phyloP scores from a whole-genome alignment of 202 grass and related monocot species.

The Schoenoplectus triqueter region DNA sequence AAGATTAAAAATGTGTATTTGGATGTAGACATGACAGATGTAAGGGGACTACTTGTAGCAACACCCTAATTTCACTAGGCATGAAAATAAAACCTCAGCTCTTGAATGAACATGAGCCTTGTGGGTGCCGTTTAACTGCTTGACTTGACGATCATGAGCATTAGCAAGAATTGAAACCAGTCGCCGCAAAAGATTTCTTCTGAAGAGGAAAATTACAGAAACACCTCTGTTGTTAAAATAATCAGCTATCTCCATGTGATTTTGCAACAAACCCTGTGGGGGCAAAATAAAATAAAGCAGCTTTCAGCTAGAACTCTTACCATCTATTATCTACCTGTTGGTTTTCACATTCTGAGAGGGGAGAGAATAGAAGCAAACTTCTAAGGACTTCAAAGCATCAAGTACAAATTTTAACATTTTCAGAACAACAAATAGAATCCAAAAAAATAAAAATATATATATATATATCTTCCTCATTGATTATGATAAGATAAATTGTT shows the following conservation, averaged over 20 bases:
- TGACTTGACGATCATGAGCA: constrained; percentile 62
- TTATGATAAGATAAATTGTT: neutral
- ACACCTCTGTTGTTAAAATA: constrained; percentile 88
- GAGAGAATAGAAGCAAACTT: no score
- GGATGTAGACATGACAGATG: no score
- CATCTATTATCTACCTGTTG: constrained; percentile 9
- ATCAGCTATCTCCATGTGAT: constrained; percentile 67
- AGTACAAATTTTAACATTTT: no score
- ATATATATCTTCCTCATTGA: neutral
- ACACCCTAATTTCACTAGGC: neutral
- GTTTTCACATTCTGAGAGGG: constrained; percentile 3
- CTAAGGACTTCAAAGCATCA: no score
- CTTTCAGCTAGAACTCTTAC: constrained; percentile 19
- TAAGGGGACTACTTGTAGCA: neutral
- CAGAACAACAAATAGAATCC: no score
- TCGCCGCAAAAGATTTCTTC: constrained; percentile 81
- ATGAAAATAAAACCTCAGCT: constrained; percentile 55
- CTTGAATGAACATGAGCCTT: constrained; percentile 76
- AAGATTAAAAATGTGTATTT: constrained; percentile 31
- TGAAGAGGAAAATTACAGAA: constrained; percentile 80
- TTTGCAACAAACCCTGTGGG: constrained; percentile 77
- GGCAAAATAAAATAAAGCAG: constrained; percentile 30
- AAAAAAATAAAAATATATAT: no score
- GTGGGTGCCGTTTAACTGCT: constrained; percentile 93
- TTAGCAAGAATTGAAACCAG: constrained; percentile 88